Evolutionary conservation across 495 filamentous ascomycete genomes (phyloP).

Genomic region (Neurospora sp.): DNA sequence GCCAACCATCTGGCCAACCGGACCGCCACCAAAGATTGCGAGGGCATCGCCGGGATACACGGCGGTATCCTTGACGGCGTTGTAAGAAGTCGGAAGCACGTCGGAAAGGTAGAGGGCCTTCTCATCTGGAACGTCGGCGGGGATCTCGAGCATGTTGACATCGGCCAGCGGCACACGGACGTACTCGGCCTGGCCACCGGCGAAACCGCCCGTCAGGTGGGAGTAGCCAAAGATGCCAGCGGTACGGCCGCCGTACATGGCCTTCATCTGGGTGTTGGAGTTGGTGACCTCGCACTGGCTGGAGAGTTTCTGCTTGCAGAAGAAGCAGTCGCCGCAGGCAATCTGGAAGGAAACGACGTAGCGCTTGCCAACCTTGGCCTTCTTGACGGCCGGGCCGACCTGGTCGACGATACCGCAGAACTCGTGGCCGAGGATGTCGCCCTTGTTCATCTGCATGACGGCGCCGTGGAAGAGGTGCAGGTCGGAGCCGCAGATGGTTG

Average conservation of each 20-base stretch:
- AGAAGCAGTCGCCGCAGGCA: constrained; percentile 65
- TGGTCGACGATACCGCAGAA: constrained; percentile 75
- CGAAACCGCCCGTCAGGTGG: constrained; percentile 80
- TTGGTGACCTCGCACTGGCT: constrained; percentile 77
- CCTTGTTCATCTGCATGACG: constrained; percentile 64
- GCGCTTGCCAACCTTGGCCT: constrained; percentile 52
- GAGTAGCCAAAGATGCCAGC: constrained; percentile 67
- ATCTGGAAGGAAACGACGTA: constrained; percentile 87
- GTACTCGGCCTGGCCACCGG: constrained; percentile 84
- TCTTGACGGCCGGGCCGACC: constrained; percentile 51
- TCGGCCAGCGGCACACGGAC: constrained; percentile 76
- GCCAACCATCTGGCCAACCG: constrained; percentile 73
- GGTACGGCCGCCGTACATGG: constrained; percentile 62
- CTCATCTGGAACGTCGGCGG: constrained; percentile 76
- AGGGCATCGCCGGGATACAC: constrained; percentile 72
- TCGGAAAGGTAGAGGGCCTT: constrained; percentile 75
- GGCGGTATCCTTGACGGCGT: constrained; percentile 73
- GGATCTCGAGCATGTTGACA: constrained; percentile 70
- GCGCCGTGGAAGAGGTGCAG: constrained; percentile 69
- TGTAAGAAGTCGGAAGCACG: constrained; percentile 68
- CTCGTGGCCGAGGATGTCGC: constrained; percentile 86
- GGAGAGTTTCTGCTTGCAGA: constrained; percentile 63
- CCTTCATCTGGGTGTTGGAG: constrained; percentile 54
- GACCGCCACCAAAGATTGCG: constrained; percentile 70
- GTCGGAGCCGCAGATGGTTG: constrained; percentile 80